A percentile compares a stretch with the other conserved stretches of the same genome.
Evolutionary conservation across 2,329 filamentous ascomycete genomes (phyloP).

Genomic region (Xylariaceae sp.): DNA sequence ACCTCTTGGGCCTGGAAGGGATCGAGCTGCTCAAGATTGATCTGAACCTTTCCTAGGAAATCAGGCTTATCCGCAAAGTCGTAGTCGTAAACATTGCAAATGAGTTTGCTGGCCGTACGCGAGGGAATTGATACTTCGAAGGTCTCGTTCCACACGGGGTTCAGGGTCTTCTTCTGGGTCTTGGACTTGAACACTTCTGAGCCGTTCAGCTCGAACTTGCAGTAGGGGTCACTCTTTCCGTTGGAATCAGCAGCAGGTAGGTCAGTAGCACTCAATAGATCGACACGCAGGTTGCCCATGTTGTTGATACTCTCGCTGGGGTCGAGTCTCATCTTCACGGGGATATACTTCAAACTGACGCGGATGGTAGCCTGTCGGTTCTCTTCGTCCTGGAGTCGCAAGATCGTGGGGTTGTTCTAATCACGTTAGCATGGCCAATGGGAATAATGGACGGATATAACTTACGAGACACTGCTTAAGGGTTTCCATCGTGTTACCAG

Average conservation of each 20-base stretch:
- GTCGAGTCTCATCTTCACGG: slow-evolving; percentile 88
- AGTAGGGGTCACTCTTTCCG: slow-evolving; percentile 94
- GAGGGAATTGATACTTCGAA: slow-evolving; percentile 83
- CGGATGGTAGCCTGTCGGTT: slow-evolving; percentile 74
- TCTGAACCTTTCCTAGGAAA: slow-evolving; percentile 69
- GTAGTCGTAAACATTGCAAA: slow-evolving; percentile 84
- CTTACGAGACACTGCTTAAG: slow-evolving; percentile 80
- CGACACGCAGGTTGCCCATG: slow-evolving; percentile 91
- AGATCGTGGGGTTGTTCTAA: slow-evolving; percentile 80
- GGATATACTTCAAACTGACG: slow-evolving; percentile 91
- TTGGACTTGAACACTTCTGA: slow-evolving; percentile 93
- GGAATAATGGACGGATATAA: slow-evolving; percentile 16
- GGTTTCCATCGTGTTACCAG: slow-evolving; percentile 79
- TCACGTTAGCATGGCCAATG: slow-evolving; percentile 17
- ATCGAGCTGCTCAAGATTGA: slow-evolving; percentile 74
- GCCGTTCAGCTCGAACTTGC: slow-evolving; percentile 86
- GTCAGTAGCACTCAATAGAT: slow-evolving; percentile 78
- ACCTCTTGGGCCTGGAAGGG: slow-evolving; percentile 79
- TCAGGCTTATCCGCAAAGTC: slow-evolving; percentile 96
- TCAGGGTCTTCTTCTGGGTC: slow-evolving; percentile 91
- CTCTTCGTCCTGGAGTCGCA: slow-evolving; percentile 73
- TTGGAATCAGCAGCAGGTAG: slow-evolving; percentile 94
- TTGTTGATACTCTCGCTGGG: slow-evolving; percentile 98
- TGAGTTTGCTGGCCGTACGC: slow-evolving; percentile 77
- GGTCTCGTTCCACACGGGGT: slow-evolving; percentile 92